Base-by-base conservation (phyloP, 257 asterid species). In the Solanum paucissectum region DNA sequence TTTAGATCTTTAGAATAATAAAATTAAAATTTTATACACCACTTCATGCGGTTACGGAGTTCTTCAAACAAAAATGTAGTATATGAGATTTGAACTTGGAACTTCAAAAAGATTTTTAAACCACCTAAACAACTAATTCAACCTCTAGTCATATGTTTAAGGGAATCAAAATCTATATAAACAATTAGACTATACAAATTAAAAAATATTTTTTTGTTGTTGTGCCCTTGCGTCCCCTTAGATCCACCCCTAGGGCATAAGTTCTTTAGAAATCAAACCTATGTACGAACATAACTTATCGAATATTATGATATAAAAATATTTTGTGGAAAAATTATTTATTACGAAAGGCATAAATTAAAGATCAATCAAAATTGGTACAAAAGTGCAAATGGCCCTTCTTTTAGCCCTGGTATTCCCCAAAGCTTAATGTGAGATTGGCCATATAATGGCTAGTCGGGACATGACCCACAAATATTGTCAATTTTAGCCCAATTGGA, bases 251-350 rank as follows among this genome's bases (percentile, higher is more conserved):
- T 52, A 16, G 62, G 21, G 23, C 62, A 52, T 18, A 20, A 18
- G 64, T 55, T 55, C n/a, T 7, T 6, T 55, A 55, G 64, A 55
- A 55, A 55, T 6, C 4, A 0, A 20, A 55, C 4, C 9, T 20
- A 6, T 55, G 10, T 18, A 6, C 0, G 0, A 0, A 55, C 0
- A 20, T 55, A 55, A 18, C 11, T 6, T 55, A 2, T 55, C 0
- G 4, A 20, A 18, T 55, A 55, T 18, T 55, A 7, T 55, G 11
- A 18, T 18, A 18, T 20, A 55, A 55, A 55, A 55, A 6, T 55
- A 55, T 55, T 49, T 5, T 49, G 1, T 5, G 58, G 0, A 55
- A 52, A 16, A 18, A 6, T 18, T 18, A 2, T 55, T 55, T 55
- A 18, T 55, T 55, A 55, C 1, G 10, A 55, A 18, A 18, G n/a